Conservation (phyloP, 23 red algal genomes). For the Gracilariopsis chorda region DNA sequence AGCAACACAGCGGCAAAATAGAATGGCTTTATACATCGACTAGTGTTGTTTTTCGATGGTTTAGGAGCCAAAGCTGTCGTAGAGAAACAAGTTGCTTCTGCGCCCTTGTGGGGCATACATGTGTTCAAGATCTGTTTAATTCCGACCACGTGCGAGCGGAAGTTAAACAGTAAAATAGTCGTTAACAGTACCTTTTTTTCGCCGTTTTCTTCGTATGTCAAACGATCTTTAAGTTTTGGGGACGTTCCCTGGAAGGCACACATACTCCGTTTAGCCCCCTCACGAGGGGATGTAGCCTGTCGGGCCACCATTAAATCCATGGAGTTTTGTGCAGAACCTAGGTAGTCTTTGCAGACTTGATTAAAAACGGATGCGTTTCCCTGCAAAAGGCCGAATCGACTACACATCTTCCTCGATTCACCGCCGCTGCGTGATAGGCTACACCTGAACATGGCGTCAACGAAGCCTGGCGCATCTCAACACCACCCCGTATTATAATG, state of each 20-base stretch:
- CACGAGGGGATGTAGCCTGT: background rate
- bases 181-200: background rate
- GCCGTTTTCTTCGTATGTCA: background rate
- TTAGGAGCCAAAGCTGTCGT: too few relatives aligned
- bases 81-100: too few relatives aligned
- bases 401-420: background rate
- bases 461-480: too few relatives aligned
- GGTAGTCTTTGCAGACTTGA: background rate
- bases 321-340: background rate
- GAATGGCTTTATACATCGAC: too few relatives aligned
- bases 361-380: background rate
- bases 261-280: background rate
- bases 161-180: background rate
- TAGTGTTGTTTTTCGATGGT: too few relatives aligned
- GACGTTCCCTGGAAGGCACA: background rate
- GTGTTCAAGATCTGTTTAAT: background rate
- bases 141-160: background rate
- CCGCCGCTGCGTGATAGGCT: too few relatives aligned
- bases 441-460: too few relatives aligned
- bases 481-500: too few relatives aligned
- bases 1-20: too few relatives aligned
- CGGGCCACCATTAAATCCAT: background rate
- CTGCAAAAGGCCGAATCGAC: background rate
- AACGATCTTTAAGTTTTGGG: background rate
- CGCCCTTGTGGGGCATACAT: background rate